Evolutionary conservation across 768 basidiomycete species (phyloP).

Genomic region (Mycena crocata): DNA sequence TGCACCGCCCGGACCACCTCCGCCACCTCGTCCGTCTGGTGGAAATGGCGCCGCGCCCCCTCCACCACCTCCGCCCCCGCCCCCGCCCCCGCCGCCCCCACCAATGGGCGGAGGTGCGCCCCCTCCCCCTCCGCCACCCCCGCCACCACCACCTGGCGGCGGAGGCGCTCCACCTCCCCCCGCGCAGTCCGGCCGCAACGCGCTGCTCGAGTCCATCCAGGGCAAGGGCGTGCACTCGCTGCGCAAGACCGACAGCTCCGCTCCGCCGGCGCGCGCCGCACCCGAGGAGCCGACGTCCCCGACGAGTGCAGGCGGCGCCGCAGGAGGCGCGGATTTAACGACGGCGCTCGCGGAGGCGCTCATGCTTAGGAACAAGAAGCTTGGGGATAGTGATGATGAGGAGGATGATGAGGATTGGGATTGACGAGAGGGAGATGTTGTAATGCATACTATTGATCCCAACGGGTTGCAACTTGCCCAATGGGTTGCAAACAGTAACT

Average conservation of each 20-base stretch:
- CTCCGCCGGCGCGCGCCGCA: constrained; percentile 49
- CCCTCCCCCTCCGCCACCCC: constrained; percentile 55
- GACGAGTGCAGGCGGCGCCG: constrained; percentile 72
- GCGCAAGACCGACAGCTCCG: constrained; percentile 64
- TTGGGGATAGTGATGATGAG: constrained; percentile 88
- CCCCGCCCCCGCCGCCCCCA: constrained; percentile 62
- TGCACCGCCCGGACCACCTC: constrained; percentile 44
- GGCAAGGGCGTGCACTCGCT: constrained; percentile 81
- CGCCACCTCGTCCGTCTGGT: constrained; percentile 46
- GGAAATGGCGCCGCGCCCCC: constrained; percentile 49
- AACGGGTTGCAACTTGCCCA: too few relatives aligned
- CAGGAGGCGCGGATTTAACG: constrained; percentile 80
- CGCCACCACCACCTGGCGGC: constrained; percentile 46
- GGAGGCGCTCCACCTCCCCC: constrained; percentile 54
- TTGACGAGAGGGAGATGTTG: not conserved
- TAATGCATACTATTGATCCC: not conserved
- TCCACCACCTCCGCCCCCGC: constrained; percentile 53
- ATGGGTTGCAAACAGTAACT: too few relatives aligned
- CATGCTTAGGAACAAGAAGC: constrained; percentile 83
- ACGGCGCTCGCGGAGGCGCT: constrained; percentile 87
- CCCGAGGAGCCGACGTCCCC: constrained; percentile 47
- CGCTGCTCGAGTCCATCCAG: constrained; percentile 84
- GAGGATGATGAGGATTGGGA: constrained; percentile 78
- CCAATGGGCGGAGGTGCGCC: constrained; percentile 48
- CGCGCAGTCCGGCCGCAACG: constrained; percentile 69